Conservation (phyloP, 768 basidiomycete species). For the Pulveroboletus frians region DNA sequence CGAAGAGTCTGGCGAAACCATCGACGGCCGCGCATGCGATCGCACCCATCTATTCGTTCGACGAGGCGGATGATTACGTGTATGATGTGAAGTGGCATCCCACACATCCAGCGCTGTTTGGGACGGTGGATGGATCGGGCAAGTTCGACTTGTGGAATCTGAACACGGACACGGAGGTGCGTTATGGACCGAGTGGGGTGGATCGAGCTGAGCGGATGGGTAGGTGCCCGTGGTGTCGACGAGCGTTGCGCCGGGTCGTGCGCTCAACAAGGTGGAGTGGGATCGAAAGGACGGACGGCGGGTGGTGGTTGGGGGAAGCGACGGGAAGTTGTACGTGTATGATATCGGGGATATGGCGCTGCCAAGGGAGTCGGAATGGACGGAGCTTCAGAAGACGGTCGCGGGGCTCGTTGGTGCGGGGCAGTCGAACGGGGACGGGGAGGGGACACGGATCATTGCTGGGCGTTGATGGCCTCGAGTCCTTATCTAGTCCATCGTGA, state of each 20-base stretch:
- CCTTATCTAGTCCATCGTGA: no score
- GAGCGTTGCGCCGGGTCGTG: slow-evolving; percentile 68
- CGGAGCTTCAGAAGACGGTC: slow-evolving; percentile 83
- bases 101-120: slow-evolving; percentile 89
- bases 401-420: slow-evolving; percentile 59
- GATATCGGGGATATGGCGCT: slow-evolving; percentile 90
- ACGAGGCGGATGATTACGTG: slow-evolving; percentile 97
- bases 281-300: slow-evolving; percentile 89
- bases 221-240: slow-evolving; percentile 94
- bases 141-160: slow-evolving; percentile 98
- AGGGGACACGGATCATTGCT: slow-evolving; percentile 29
- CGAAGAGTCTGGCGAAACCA: slow-evolving; percentile 71
- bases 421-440: slow-evolving; percentile 35
- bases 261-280: slow-evolving; percentile 95
- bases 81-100: slow-evolving; percentile 99
- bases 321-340: slow-evolving; percentile 90
- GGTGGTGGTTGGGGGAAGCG: slow-evolving; percentile 85
- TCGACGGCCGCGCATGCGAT: slow-evolving; percentile 52
- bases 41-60: slow-evolving; percentile 86
- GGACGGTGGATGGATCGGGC: slow-evolving; percentile 89
- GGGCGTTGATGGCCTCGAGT: slow-evolving; percentile 32
- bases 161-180: slow-evolving; percentile 92
- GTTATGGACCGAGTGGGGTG: slow-evolving; percentile 22
- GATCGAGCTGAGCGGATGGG: slow-evolving; percentile 1
- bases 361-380: slow-evolving; percentile 90